These are phyloP conservation scores for Kodamaea derodonti DNA, from an alignment of 1,139 yeast genomes.

Conservation along the genomic window DNA sequence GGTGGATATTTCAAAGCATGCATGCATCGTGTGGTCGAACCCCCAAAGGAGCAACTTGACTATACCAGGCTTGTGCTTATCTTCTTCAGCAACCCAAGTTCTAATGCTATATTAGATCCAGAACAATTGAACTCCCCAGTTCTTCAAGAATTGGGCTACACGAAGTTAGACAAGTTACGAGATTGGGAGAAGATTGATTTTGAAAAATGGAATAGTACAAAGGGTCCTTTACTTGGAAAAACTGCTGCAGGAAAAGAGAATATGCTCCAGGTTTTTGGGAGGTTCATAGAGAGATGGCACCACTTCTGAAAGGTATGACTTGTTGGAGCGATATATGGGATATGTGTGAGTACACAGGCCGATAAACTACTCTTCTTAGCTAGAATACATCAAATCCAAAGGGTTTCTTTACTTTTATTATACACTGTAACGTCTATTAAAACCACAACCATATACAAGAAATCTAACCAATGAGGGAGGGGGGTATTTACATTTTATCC, in stretches of 20 bases:
- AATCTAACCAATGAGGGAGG: slow-evolving; percentile 2
- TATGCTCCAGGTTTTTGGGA: slow-evolving; percentile 16
- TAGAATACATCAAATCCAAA: no score
- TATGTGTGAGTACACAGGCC: no score
- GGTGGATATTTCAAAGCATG: slow-evolving; percentile 30
- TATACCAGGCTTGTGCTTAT: slow-evolving; percentile 23
- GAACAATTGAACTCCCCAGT: slow-evolving; percentile 14
- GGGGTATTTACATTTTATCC: slow-evolving; percentile 1
- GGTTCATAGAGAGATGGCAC: slow-evolving; percentile 19
- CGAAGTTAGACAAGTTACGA: slow-evolving; percentile 7
- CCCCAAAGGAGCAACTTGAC: slow-evolving; percentile 25
- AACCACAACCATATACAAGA: slow-evolving; percentile 7
- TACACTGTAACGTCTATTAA: slow-evolving; percentile 6
- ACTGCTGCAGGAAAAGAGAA: slow-evolving; percentile 15
- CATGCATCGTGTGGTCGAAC: slow-evolving; percentile 26
- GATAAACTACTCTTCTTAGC: no score
- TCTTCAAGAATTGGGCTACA: slow-evolving; percentile 10
- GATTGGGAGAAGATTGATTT: slow-evolving; percentile 17
- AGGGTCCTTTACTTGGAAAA: slow-evolving; percentile 15
- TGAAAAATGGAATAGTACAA: slow-evolving; percentile 16
- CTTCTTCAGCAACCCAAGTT: slow-evolving; percentile 22
- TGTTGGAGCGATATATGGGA: no score
- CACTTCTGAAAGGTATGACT: slow-evolving; percentile 7
- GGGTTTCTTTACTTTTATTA: no score
- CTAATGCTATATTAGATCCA: slow-evolving; percentile 14